Percentiles rank a stretch among this genome's conserved stretches.
Evolutionary conservation across 345 rosid genomes (phyloP).

Genomic region (Gossypium arboreum): DNA sequence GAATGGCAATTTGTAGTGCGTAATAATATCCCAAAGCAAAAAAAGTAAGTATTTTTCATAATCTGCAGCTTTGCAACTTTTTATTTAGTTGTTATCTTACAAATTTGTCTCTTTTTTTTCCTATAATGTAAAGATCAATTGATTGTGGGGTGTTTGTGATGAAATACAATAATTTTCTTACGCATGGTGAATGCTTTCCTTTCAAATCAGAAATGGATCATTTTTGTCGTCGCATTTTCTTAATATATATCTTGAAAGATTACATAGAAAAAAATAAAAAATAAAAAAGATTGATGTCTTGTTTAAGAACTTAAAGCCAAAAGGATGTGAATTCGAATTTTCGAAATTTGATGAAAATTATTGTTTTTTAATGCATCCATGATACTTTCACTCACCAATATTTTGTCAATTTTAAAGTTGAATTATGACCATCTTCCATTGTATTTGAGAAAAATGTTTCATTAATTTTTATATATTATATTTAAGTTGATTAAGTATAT

Average conservation of each 20-base stretch:
- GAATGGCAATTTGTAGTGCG: background rate
- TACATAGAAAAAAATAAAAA: background rate
- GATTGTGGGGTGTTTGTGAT: conserved; percentile 8
- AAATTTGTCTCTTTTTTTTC: background rate
- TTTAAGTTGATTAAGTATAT: too few relatives aligned
- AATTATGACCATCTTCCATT: too few relatives aligned
- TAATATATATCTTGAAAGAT: background rate
- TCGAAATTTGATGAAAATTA: too few relatives aligned
- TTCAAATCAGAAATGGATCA: background rate
- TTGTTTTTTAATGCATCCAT: too few relatives aligned
- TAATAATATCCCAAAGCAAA: background rate
- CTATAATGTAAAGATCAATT: background rate
- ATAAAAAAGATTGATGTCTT: background rate
- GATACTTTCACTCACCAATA: too few relatives aligned
- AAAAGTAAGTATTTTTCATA: background rate
- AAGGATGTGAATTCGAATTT: too few relatives aligned
- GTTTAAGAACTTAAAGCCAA: background rate
- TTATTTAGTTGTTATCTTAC: background rate
- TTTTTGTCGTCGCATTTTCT: background rate
- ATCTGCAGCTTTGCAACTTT: background rate
- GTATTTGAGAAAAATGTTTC: too few relatives aligned
- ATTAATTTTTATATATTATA: too few relatives aligned
- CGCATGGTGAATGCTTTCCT: background rate
- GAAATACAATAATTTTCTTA: background rate
- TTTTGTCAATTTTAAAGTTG: too few relatives aligned